Evolutionary conservation across 2,329 filamentous ascomycete genomes (phyloP), one percentile per base, ranked within the genome.

Genomic region (Cordyceps tenuipes): DNA sequence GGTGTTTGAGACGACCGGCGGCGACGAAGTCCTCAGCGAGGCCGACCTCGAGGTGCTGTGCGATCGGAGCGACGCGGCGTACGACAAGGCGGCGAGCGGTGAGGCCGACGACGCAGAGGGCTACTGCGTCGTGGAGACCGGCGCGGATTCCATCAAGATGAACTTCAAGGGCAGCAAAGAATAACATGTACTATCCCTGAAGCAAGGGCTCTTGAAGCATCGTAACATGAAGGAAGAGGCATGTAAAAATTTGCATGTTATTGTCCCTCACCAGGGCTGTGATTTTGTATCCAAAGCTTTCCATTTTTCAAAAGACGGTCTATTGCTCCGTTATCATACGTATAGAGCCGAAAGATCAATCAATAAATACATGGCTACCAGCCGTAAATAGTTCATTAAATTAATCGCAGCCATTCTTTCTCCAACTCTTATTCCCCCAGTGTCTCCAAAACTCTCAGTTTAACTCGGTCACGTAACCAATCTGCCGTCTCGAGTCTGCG

Each of bases 121-220:
- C 0, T 95, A 91, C 70, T 83, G 83, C 69, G 87, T 91, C 55
- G 89, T 97, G 13, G 91, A 93, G 73, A 95, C 90, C n/a, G 79
- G 76, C 1, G 74, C 76, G 0, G 75, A 82, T 52, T 81, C 81
- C 1, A 83, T 85, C 56, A 71, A 71, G 64, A 73, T 75, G 70
- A 61, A 61, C 17, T 62, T 61, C 9, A 61, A 52, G 21, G 56
- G 56, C 6, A 57, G 66, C 70, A 12, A 62, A 66, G 12, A 71
- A 67, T 41, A 50, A 43, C n/a, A 23, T 2, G 1, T 8, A n/a
- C 23, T n/a, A 21, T 31, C 9, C 13, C 23, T 21, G 46, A 3
- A 12, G 8, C n/a, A 13, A 13, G 17, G 8, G 21, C 3, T 47
- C 19, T 46, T 46, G 43, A 19, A 10, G n/a, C 41, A 15, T 7